These are phyloP conservation scores for Wallemia mellicola DNA, from an alignment of 1,284 basidiomycete species.

Conservation along the genomic window DNA sequence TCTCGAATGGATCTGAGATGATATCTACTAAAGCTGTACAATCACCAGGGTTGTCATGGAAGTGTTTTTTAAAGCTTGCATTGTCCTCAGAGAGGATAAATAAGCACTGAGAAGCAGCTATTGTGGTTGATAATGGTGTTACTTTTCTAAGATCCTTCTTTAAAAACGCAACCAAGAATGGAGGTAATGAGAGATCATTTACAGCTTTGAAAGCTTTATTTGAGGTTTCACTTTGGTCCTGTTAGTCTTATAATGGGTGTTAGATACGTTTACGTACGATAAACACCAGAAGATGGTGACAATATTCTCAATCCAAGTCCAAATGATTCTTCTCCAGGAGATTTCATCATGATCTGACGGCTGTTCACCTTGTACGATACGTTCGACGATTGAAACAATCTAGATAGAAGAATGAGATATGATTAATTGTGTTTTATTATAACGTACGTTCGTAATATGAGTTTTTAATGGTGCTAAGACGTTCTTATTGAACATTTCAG, in stretches of 20 bases:
- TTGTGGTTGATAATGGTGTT: not conserved
- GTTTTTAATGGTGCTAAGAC: constrained; percentile 41
- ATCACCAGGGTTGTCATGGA: constrained; percentile 31
- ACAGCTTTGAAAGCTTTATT: constrained; percentile 65
- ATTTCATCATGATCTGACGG: constrained; percentile 27
- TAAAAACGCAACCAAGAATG: constrained; percentile 58
- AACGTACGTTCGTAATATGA: constrained; percentile 37
- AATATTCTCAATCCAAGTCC: constrained; percentile 63
- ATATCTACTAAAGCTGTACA: constrained; percentile 40
- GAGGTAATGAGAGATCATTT: constrained; percentile 40
- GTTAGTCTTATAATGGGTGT: constrained; percentile 11
- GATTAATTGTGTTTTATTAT: not conserved
- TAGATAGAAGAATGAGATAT: constrained; percentile 16
- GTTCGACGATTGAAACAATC: constrained; percentile 41
- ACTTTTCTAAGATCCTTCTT: constrained; percentile 12
- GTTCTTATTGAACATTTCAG: constrained; percentile 88
- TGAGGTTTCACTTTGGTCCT: constrained; percentile 42
- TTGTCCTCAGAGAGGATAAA: constrained; percentile 78
- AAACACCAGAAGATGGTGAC: constrained; percentile 76
- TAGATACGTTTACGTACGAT: constrained; percentile 30
- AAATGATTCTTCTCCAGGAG: constrained; percentile 35
- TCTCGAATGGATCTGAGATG: constrained; percentile 16
- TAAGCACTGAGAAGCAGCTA: constrained; percentile 40
- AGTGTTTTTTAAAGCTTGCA: constrained; percentile 27
- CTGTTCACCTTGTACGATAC: constrained; percentile 20